A percentile compares a stretch with the other conserved stretches of the same genome.
Evolutionary conservation across 352 stramenopile species (phyloP).

Genomic region (Phytophthora boehmeriae): DNA sequence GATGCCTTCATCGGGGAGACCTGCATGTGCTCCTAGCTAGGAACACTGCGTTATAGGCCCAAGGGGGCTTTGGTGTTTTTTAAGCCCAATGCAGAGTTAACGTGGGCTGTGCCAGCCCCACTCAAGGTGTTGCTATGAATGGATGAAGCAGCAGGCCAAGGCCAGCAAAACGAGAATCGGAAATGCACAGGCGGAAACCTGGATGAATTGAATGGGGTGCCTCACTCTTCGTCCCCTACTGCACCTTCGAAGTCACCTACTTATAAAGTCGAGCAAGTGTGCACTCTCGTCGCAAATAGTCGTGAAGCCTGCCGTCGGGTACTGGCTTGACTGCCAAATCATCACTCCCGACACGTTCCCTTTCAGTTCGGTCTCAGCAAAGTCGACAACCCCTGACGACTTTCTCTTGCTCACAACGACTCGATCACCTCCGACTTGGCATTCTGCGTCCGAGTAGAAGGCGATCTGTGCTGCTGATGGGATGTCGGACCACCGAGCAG

Average conservation of each 20-base stretch:
- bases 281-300: not conserved
- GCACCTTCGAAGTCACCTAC: too few relatives aligned
- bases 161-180: too few relatives aligned
- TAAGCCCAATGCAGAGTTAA: too few relatives aligned
- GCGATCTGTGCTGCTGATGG: not conserved
- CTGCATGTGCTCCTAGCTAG: too few relatives aligned
- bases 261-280: too few relatives aligned
- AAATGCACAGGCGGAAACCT: constrained; percentile 1
- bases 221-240: too few relatives aligned
- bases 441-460: not conserved
- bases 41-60: too few relatives aligned
- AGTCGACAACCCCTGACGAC: not conserved
- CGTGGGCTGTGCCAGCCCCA: too few relatives aligned
- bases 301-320: not conserved
- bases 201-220: not conserved
- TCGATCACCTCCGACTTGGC: not conserved
- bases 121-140: too few relatives aligned
- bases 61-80: too few relatives aligned
- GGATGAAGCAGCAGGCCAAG: too few relatives aligned
- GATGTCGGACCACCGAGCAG: not conserved
- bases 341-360: not conserved
- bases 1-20: too few relatives aligned
- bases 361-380: not conserved
- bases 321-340: not conserved
- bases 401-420: not conserved